A percentile compares a stretch with the other conserved stretches of the same genome.
These are phyloP conservation scores for Candida tammaniensis DNA, from an alignment of 805 yeast species.

Conservation along the genomic window DNA sequence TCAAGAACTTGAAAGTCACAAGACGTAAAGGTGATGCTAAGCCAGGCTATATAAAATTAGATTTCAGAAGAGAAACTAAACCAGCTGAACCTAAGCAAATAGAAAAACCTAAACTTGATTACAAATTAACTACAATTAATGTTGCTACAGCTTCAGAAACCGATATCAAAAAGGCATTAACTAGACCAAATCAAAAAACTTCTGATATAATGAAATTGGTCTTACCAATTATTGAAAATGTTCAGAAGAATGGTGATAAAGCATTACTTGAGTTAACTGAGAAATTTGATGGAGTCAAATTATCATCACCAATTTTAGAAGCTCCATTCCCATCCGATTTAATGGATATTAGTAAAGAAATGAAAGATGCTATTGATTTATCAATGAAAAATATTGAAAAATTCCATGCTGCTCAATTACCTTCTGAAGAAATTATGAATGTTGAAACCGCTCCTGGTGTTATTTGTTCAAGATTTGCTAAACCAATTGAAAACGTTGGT, in stretches of 20 bases:
- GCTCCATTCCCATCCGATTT: slow-evolving; percentile 86
- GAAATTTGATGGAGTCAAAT: slow-evolving; percentile 82
- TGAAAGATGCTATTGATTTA: slow-evolving; percentile 82
- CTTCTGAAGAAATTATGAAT: slow-evolving; percentile 59
- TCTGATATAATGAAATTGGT: slow-evolving; percentile 91
- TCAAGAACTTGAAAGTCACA: slow-evolving; percentile 81
- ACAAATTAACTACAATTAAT: slow-evolving; percentile 51
- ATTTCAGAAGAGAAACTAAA: slow-evolving; percentile 1
- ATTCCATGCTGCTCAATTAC: slow-evolving; percentile 93
- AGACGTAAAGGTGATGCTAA: slow-evolving; percentile 97
- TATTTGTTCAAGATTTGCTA: slow-evolving; percentile 86
- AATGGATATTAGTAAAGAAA: slow-evolving; percentile 69
- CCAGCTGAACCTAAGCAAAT: slow-evolving; percentile 13
- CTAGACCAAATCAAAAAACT: slow-evolving; percentile 95
- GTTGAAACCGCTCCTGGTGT: slow-evolving; percentile 97
- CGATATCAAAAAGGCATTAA: slow-evolving; percentile 57
- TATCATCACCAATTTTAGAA: slow-evolving; percentile 66
- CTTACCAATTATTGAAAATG: slow-evolving; percentile 81
- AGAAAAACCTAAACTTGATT: slow-evolving; percentile 15
- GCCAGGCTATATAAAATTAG: slow-evolving; percentile 56
- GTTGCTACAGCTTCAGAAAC: slow-evolving; percentile 37
- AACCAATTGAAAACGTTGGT: slow-evolving; percentile 94
- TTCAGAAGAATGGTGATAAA: slow-evolving; percentile 73
- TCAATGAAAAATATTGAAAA: slow-evolving; percentile 84
- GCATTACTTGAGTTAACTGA: slow-evolving; percentile 88